phyloP scores from a whole-genome alignment of 2,329 filamentous ascomycete genomes.

The Sclerotinia borealis region DNA sequence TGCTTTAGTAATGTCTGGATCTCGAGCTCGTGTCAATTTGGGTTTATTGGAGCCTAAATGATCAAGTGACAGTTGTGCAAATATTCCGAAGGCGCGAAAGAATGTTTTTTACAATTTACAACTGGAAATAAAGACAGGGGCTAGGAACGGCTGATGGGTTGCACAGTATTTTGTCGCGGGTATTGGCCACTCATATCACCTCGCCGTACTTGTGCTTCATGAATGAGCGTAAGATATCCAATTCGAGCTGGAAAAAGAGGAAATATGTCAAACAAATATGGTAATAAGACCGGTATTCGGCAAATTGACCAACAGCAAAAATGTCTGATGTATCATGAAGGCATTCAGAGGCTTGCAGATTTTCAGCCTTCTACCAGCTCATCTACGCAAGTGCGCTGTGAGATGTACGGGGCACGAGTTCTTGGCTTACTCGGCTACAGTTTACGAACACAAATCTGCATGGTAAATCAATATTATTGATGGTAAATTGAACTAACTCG shows the following conservation, averaged over 20 bases:
- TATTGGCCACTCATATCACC: neutral
- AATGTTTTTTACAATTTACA: neutral
- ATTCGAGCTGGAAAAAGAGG: neutral
- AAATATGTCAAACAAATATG: neutral
- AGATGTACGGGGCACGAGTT: neutral
- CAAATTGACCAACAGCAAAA: neutral
- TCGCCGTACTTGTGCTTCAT: neutral
- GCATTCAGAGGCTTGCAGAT: neutral
- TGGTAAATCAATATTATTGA: neutral
- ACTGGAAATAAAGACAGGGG: neutral
- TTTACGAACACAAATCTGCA: neutral
- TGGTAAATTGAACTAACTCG: neutral
- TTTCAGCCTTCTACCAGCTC: neutral
- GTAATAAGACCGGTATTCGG: neutral
- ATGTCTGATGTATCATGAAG: neutral
- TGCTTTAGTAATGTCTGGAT: neutral
- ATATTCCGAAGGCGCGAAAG: constrained; percentile 1
- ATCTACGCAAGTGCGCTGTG: constrained; percentile 1
- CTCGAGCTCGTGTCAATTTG: constrained; percentile 5
- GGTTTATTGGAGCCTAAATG: constrained; percentile 8
- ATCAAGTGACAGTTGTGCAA: constrained; percentile 10
- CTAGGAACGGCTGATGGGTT: neutral
- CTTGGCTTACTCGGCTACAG: neutral
- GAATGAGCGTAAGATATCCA: neutral
- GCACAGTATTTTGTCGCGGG: neutral